Base-by-base conservation (phyloP, 2,329 filamentous ascomycete species). In the Scedosporium aurantiacum region DNA sequence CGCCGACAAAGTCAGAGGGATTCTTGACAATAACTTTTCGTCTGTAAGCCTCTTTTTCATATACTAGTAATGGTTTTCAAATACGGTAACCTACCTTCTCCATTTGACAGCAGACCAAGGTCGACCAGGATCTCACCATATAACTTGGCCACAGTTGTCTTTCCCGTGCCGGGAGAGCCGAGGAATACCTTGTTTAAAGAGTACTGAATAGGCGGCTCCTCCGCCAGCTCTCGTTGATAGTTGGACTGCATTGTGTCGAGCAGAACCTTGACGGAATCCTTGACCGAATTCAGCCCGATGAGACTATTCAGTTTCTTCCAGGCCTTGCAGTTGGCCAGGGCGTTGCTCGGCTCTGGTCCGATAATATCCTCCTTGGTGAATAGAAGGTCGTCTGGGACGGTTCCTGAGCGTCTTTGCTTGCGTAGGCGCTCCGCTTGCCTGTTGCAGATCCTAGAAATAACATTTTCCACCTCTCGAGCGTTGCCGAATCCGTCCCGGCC, bases 101-200 rank as follows among this genome's bases (percentile, higher is more conserved):
- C 85, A 25, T 82, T 88, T 0, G 82, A 87, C 0, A 91, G 69
- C 1, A 89, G 65, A 0, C 88, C 88, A 4, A 92, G 70, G 61
- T 89, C 82, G 0, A 81, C 84, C 0, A 92, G 75, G 1, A 92
- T 86, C 45, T 78, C 73, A 0, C 86, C 88, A 65, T 91, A 91
- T 0, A 90, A 71, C 68, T 88, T 90, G 0, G 87, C 89, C 0
- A 92, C 84, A 0, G 86, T 86, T 0, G 89, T 91, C 66, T 91
- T 92, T 0, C 89, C 88, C 0, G 89, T 92, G 0, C 89, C 89
- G 0, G 89, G 89, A 1, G 78, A 81, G 0, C 89, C 89, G 0
- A 91, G 68, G 61, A 92, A 90, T 1, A 90, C 82, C 6, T 79
- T 77, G 68, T 91, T 91, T 0, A 91, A 75, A 0, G 79, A 83